Evolutionary conservation across 768 basidiomycete genomes (phyloP).

Genomic region (Podaxis mareebaensis): DNA sequence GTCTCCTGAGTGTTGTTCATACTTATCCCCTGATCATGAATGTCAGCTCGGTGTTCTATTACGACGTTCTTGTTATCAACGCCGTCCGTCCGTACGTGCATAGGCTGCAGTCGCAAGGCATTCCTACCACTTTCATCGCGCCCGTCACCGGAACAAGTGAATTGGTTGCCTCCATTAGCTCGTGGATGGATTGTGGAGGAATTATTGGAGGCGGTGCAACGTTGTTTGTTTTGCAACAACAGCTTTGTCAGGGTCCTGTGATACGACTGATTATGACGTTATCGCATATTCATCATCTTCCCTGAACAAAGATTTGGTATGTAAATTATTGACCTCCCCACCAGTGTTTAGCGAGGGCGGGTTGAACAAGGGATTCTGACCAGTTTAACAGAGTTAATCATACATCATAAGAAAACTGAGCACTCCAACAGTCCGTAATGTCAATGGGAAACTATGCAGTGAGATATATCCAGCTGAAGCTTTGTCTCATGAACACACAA

Average conservation of each 20-base stretch:
- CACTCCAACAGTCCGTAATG: not conserved
- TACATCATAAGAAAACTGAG: not conserved
- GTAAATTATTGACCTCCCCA: not conserved
- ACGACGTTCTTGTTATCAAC: slow-evolving; percentile 83
- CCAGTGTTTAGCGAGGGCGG: not conserved
- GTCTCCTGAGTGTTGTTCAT: not conserved
- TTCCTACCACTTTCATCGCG: slow-evolving; percentile 58
- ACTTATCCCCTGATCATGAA: not conserved
- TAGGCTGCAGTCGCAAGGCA: slow-evolving; percentile 80
- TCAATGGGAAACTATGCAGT: not conserved
- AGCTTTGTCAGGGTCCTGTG: slow-evolving; percentile 59
- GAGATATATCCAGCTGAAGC: not conserved
- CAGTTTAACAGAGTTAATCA: not conserved
- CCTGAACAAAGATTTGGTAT: not conserved
- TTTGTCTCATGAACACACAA: not conserved
- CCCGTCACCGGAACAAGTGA: slow-evolving; percentile 30
- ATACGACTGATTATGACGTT: slow-evolving; percentile 29
- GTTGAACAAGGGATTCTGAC: not conserved
- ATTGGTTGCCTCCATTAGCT: slow-evolving; percentile 48
- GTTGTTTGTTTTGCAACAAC: slow-evolving; percentile 74
- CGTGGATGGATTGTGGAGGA: slow-evolving; percentile 67
- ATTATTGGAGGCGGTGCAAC: slow-evolving; percentile 61
- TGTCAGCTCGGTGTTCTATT: slow-evolving; percentile 72
- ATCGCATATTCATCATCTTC: not conserved
- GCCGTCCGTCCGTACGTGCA: slow-evolving; percentile 73